A percentile compares a stretch with the other conserved stretches of the same genome.
Conservation (phyloP, 495 filamentous ascomycete species). For the Mytilinidion resinicola region DNA sequence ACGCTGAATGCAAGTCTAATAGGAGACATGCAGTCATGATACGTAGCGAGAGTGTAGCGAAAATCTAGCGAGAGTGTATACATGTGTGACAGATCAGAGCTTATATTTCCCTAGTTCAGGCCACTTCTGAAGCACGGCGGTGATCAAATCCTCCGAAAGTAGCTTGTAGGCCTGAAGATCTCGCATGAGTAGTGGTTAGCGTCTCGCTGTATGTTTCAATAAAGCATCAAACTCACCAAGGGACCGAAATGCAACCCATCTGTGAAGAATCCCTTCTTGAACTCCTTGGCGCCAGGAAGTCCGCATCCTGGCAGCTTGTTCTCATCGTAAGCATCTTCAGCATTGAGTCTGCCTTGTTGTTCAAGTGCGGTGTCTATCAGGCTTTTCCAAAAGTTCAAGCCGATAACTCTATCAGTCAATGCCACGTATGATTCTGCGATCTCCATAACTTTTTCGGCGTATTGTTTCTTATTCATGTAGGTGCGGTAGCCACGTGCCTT, state of each 20-base stretch:
- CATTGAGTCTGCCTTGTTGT: constrained; percentile 11
- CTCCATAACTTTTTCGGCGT: constrained; percentile 30
- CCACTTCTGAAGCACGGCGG: constrained; percentile 22
- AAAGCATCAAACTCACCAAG: constrained; percentile 12
- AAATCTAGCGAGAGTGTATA: no score
- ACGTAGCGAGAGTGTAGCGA: no score
- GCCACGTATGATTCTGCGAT: constrained; percentile 25
- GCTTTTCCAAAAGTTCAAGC: constrained; percentile 25
- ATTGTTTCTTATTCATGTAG: constrained; percentile 32
- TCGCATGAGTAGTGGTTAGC: no score
- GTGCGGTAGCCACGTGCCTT: constrained; percentile 19
- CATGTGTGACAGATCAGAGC: neutral
- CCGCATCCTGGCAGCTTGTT: constrained; percentile 26
- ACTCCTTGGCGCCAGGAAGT: constrained; percentile 18
- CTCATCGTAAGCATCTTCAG: constrained; percentile 23
- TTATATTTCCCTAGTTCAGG: constrained; percentile 22
- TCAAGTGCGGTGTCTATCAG: constrained; percentile 22
- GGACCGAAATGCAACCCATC: constrained; percentile 28
- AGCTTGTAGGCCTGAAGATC: constrained; percentile 22
- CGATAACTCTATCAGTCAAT: constrained; percentile 17
- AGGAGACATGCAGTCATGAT: neutral
- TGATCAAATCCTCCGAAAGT: constrained; percentile 15
- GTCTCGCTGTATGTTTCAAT: neutral
- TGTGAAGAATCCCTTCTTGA: constrained; percentile 25
- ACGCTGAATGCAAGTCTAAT: no score